Base-by-base conservation (phyloP, 2,329 filamentous ascomycete species). In the Ilyonectria destructans region DNA sequence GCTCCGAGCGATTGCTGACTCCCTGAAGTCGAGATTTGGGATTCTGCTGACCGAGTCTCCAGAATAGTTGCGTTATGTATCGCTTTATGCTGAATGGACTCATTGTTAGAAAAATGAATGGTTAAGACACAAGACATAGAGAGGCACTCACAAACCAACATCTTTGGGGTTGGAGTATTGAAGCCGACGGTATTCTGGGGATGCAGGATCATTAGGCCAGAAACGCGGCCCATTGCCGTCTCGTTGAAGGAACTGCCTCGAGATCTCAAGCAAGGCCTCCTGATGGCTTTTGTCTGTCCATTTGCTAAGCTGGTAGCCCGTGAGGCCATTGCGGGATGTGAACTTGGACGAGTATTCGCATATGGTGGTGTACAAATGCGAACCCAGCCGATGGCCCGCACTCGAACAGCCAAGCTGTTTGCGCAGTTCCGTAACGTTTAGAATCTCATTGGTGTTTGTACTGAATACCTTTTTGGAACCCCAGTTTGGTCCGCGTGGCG, bases 171-270 rank as follows among this genome's bases (percentile, higher is more conserved):
- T 52, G 3, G 57, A 45, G 56, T 40, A 68, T 12, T 21, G 52
- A 15, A 67, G 68, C 2, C 21, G n/a, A 29, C 51, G 46, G 17
- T 37, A 54, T 37, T 65, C 6, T 63, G 12, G 10, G 23, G 54
- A 31, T 13, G 46, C 19, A 35, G 51, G 3, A 23, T 29, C 35
- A 2, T 69, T 49, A 2, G 71, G 65, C 71, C 71, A 74, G 9
- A 57, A 67, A 2, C 3, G n/a, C 26, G 55, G 21, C 6, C 17
- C 51, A 8, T 31, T 43, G 37, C 37, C 10, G 6, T 31, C 61
- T 45, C 54, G 40, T 3, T 65, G 19, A 7, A 67, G 57, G 19
- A 73, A 73, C 2, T 21, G n/a, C 1, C 33, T 49, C 2, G 64
- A 19, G 26, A 73, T 52, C 5, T 64, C 45, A 13, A 26, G 40